A percentile compares a stretch with the other conserved stretches of the same genome.
Evolutionary conservation across 805 yeast genomes (phyloP).

Genomic region (Starmerella ratchasimensis): DNA sequence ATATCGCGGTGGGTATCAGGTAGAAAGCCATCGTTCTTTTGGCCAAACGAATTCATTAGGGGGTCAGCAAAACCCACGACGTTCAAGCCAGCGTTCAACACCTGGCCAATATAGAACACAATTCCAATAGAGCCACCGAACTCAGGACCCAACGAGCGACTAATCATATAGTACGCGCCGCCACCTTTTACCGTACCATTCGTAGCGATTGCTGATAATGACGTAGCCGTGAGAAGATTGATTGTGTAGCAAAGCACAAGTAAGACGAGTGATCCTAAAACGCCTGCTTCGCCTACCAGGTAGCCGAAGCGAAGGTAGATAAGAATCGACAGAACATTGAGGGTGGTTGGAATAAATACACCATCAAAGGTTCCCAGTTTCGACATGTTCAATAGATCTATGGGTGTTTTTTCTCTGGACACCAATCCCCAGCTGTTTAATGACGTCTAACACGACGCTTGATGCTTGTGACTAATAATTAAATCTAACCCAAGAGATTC

Average conservation of each 20-base stretch:
- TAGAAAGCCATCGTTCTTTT: slow-evolving; percentile 43
- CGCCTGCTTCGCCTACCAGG: slow-evolving; percentile 87
- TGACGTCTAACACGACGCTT: no score
- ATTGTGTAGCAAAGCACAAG: slow-evolving; percentile 63
- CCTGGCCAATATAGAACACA: slow-evolving; percentile 89
- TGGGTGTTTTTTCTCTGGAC: no score
- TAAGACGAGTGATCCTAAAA: slow-evolving; percentile 58
- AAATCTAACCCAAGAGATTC: no score
- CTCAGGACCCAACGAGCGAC: slow-evolving; percentile 90
- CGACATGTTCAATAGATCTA: background rate
- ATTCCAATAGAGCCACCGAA: slow-evolving; percentile 97
- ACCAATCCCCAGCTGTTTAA: no score
- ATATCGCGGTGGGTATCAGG: slow-evolving; percentile 63
- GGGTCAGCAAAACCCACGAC: slow-evolving; percentile 96
- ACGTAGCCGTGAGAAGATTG: slow-evolving; percentile 70
- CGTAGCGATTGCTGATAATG: slow-evolving; percentile 91
- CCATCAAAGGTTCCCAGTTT: slow-evolving; percentile 78
- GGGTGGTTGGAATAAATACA: slow-evolving; percentile 83
- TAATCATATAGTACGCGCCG: slow-evolving; percentile 96
- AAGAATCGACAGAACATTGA: slow-evolving; percentile 83
- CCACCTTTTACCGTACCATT: slow-evolving; percentile 97
- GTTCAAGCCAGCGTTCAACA: slow-evolving; percentile 73
- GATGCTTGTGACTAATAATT: no score
- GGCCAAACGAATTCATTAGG: slow-evolving; percentile 62
- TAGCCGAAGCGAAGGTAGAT: slow-evolving; percentile 95